Base-by-base conservation (phyloP, 495 filamentous ascomycete species). In the Aspergillus baeticus region DNA sequence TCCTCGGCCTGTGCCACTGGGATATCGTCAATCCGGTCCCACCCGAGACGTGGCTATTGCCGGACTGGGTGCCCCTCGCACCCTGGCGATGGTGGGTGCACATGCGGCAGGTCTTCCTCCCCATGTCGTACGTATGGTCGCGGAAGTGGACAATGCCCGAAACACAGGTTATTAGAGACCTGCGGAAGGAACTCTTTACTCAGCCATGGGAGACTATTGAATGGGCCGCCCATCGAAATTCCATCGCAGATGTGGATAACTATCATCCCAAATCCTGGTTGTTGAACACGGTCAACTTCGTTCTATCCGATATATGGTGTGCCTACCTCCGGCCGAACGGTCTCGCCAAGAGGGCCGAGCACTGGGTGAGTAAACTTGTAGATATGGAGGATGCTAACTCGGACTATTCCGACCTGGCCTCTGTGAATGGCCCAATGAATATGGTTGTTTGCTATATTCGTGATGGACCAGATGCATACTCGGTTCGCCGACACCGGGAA, bases 1-100 rank as follows among this genome's bases (percentile, higher is more conserved):
- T 92, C 6, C 63, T 96, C 62, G 87, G 87, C 3, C 80, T 92
- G 8, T 82, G 80, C 49, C 69, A 85, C 15, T 95, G 88, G 87
- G 88, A 92, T 41, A 84, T 87, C 7, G 48, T 53, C 1, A 47
- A 94, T 62, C 91, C 91, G 0, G 79, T 88, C 3, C 91, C 91
- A 3, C 82, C 89, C 0, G 91, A 96, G 70, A 59, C 93, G 39
- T 95, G 91, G 91, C 35, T 61, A 11, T 37, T 61, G 10, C 59
- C 59, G 5, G 43, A 57, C 4, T 57, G 59, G 59, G 15, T 54
- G 2, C 54, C 59, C 1, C 3, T 61, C 4, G 47, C 42, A 1
- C 54, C 59, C 4, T 61, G 59, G 59, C 23, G 38, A 17, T 61
- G 59, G 59, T 54, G 38, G 26, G 20, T 45, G 4, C 38, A 54